Percentiles rank a stretch among this genome's conserved stretches.
These are phyloP conservation scores for Hyaloscypha variabilis DNA, from an alignment of 495 filamentous ascomycete species.

Conservation along the genomic window DNA sequence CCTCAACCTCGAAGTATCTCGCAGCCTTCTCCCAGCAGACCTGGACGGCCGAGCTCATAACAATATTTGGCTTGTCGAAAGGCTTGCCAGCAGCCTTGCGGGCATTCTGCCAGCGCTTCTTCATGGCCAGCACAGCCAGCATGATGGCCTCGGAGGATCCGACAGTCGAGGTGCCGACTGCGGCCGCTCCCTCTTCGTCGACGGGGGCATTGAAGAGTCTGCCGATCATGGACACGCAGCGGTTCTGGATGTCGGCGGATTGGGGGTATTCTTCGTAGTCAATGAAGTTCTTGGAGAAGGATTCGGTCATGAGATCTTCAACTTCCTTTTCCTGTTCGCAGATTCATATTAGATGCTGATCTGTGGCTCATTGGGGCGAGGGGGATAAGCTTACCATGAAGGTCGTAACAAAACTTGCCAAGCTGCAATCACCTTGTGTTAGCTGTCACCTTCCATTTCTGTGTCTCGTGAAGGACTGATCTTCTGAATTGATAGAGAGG, in stretches of 20 bases:
- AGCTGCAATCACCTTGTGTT: slow-evolving; percentile 39
- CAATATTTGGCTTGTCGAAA: slow-evolving; percentile 75
- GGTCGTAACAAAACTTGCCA: slow-evolving; percentile 83
- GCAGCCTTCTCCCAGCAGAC: slow-evolving; percentile 97
- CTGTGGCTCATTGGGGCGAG: not conserved
- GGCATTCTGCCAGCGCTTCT: slow-evolving; percentile 90
- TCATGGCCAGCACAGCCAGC: slow-evolving; percentile 89
- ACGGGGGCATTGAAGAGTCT: slow-evolving; percentile 77
- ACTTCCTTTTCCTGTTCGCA: slow-evolving; percentile 70
- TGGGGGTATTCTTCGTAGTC: slow-evolving; percentile 93
- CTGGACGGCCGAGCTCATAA: slow-evolving; percentile 93
- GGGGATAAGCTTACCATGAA: slow-evolving; percentile 65
- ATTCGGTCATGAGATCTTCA: slow-evolving; percentile 87
- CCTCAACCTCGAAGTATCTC: slow-evolving; percentile 92
- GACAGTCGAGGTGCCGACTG: slow-evolving; percentile 84
- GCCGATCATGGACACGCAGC: slow-evolving; percentile 93
- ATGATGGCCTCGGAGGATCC: slow-evolving; percentile 91
- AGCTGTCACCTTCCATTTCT: slow-evolving; percentile 3
- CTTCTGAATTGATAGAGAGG: too few species aligned
- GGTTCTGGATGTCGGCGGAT: slow-evolving; percentile 86
- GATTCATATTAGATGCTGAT: slow-evolving; percentile 1
- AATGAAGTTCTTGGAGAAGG: slow-evolving; percentile 91
- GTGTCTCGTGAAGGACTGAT: not conserved
- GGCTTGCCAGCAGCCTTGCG: slow-evolving; percentile 78
- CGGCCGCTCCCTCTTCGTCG: slow-evolving; percentile 48